These are phyloP conservation scores for Phytophthora tubulina DNA, from an alignment of 352 stramenopile species.

Conservation along the genomic window DNA sequence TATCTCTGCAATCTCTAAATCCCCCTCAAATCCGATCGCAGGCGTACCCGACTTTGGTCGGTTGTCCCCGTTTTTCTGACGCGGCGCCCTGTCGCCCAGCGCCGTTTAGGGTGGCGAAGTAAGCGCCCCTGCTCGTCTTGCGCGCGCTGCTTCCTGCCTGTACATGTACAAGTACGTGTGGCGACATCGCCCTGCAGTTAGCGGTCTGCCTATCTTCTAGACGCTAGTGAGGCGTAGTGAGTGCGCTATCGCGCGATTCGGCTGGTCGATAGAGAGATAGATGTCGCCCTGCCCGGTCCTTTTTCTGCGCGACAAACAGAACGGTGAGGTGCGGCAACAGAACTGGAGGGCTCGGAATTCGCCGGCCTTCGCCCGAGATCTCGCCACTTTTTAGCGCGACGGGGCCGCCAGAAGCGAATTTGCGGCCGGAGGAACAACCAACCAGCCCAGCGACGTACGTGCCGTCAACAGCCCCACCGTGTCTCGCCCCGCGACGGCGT, in stretches of 20 bases:
- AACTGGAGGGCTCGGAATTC: constrained; percentile 26
- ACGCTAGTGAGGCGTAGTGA: not conserved
- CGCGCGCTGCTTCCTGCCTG: too few species aligned
- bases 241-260: not conserved
- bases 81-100: constrained; percentile 21
- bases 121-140: too few species aligned
- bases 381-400: not conserved
- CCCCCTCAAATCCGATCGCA: not conserved
- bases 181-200: too few species aligned
- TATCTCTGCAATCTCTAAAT: too few species aligned
- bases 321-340: constrained; percentile 1
- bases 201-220: too few species aligned
- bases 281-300: constrained; percentile 10
- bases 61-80: constrained; percentile 23
- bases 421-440: constrained; percentile 45
- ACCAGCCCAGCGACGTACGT: constrained; percentile 25
- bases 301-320: constrained; percentile 7
- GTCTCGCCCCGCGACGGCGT: constrained; percentile 12
- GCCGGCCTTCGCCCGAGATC: constrained; percentile 18
- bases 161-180: too few species aligned
- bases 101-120: too few species aligned
- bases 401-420: constrained; percentile 37
- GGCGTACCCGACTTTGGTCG: constrained; percentile 33
- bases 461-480: constrained; percentile 3
- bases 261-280: not conserved